phyloP scores from a whole-genome alignment of 169 alveolate genomes.

The Eimeria acervulina region DNA sequence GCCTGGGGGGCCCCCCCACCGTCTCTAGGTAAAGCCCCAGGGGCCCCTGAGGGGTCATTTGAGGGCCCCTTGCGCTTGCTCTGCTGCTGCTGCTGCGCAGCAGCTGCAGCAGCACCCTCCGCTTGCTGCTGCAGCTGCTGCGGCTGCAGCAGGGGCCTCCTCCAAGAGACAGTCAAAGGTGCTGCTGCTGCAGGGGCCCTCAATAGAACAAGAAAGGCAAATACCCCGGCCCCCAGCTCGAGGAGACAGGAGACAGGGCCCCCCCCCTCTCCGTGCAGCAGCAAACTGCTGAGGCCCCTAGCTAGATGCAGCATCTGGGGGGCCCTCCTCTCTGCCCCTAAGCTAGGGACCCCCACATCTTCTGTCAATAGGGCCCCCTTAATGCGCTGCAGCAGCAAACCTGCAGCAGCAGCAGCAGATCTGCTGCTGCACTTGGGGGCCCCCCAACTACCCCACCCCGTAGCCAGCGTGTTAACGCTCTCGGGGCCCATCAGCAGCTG shows the following conservation, averaged over 20 bases:
- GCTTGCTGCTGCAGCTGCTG: background rate
- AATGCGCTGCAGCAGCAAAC: constrained; percentile 34
- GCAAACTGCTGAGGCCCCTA: constrained; percentile 32
- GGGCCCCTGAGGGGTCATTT: background rate
- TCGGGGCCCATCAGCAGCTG: constrained; percentile 43
- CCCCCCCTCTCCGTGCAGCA: background rate
- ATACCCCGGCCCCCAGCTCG: background rate
- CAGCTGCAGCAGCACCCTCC: background rate
- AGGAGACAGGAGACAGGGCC: constrained; percentile 6
- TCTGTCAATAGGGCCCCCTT: constrained; percentile 24
- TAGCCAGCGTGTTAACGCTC: background rate
- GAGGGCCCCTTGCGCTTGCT: background rate
- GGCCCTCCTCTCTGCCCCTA: constrained; percentile 28
- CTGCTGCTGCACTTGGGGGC: background rate
- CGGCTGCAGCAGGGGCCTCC: constrained; percentile 14
- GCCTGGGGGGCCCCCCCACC: constrained; percentile 14
- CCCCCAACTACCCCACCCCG: background rate
- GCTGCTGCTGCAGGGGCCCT: constrained; percentile 41
- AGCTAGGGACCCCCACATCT: background rate
- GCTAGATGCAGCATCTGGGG: constrained; percentile 28
- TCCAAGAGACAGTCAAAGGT: constrained; percentile 16
- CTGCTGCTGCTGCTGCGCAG: constrained; percentile 51
- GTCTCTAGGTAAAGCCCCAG: background rate
- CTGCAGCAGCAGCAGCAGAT: background rate
- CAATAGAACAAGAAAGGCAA: background rate